Evolutionary conservation across 2,329 filamentous ascomycete species (phyloP).

Genomic region (Zasmidium cellare): DNA sequence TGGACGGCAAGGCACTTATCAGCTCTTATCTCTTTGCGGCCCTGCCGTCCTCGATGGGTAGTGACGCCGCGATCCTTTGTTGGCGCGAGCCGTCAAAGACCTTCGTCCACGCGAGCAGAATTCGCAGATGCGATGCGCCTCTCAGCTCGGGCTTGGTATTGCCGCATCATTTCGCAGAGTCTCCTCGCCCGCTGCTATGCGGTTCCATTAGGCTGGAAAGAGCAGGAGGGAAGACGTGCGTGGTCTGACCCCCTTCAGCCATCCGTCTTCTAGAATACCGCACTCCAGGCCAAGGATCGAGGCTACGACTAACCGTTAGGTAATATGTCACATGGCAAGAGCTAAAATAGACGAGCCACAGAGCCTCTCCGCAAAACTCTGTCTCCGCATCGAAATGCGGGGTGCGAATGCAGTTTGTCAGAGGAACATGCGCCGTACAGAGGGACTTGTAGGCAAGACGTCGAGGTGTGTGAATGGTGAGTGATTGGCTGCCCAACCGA

Average conservation of each 20-base stretch:
- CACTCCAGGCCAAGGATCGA: background rate
- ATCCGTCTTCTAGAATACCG: no score
- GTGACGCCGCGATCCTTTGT: constrained; percentile 16
- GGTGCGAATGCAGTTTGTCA: no score
- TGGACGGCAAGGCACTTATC: constrained; percentile 13
- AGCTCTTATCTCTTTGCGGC: constrained; percentile 20
- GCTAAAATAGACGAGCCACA: background rate
- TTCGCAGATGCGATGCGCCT: constrained; percentile 1
- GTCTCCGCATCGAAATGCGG: no score
- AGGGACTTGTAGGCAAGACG: no score
- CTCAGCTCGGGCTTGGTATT: constrained; percentile 18
- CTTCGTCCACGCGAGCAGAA: background rate
- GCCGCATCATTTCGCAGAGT: constrained; percentile 4
- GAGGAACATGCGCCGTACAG: no score
- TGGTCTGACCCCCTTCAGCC: no score
- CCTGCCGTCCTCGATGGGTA: constrained; percentile 16
- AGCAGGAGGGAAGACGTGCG: background rate
- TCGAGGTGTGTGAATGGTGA: no score
- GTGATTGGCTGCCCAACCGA: no score
- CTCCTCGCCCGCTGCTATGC: background rate
- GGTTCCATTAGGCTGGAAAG: background rate
- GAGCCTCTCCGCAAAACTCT: background rate
- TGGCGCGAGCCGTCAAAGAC: background rate
- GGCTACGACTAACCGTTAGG: background rate
- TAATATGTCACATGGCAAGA: background rate